A percentile compares a stretch with the other conserved stretches of the same genome.
Evolutionary conservation across 805 yeast species (phyloP).

Genomic region (Starmera quercuum): DNA sequence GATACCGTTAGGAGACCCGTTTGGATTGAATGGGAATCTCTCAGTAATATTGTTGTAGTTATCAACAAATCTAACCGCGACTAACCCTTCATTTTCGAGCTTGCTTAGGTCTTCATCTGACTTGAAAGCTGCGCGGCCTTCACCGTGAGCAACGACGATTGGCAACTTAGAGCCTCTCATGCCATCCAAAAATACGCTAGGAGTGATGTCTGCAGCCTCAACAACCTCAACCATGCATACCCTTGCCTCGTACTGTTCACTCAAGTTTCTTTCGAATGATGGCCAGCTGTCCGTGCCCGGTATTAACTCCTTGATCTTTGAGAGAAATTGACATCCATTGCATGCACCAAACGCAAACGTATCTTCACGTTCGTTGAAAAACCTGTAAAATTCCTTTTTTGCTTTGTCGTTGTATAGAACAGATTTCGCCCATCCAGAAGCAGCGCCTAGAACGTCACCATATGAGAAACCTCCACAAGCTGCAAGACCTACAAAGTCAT

Average conservation of each 20-base stretch:
- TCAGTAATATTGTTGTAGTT: conserved; percentile 83
- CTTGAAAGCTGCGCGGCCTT: conserved; percentile 81
- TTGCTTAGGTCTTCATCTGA: conserved; percentile 33
- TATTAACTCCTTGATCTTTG: conserved; percentile 75
- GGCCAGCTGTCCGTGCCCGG: conserved; percentile 98
- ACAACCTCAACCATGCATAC: conserved; percentile 80
- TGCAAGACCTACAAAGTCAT: conserved; percentile 84
- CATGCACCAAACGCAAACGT: conserved; percentile 98
- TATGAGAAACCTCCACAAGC: conserved; percentile 99
- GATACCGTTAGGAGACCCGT: conserved; percentile 90
- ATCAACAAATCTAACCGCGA: conserved; percentile 77
- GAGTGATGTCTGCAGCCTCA: conserved; percentile 38
- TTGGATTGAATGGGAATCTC: conserved; percentile 89
- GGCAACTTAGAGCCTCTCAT: conserved; percentile 95
- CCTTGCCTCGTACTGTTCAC: conserved; percentile 97
- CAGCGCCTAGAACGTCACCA: conserved; percentile 98
- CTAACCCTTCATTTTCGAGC: conserved; percentile 46
- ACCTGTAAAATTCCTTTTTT: conserved; percentile 65
- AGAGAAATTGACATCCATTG: conserved; percentile 95
- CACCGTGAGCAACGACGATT: conserved; percentile 98
- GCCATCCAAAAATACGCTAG: conserved; percentile 69
- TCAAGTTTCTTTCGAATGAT: conserved; percentile 77
- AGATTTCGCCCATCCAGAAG: conserved; percentile 98
- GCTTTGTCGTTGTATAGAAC: conserved; percentile 78
- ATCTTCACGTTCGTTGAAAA: conserved; percentile 81